phyloP scores from a whole-genome alignment of 441 rosid species.

The Populus trichocarpa region DNA sequence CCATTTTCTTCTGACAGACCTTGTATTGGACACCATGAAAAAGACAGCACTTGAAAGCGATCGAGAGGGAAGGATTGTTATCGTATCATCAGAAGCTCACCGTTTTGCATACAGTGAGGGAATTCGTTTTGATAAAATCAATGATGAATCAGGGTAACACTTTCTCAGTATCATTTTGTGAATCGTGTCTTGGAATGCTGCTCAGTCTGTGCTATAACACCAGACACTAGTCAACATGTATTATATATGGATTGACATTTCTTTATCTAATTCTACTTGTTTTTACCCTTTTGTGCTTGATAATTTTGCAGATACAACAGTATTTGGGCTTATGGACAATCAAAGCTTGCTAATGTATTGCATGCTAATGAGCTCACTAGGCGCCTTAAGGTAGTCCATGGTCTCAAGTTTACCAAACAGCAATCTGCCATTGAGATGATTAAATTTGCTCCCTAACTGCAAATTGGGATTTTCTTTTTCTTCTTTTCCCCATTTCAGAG shows the following conservation, averaged over 20 bases:
- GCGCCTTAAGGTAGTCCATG: slow-evolving; percentile 26
- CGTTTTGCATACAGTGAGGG: slow-evolving; percentile 32
- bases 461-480: too few species aligned
- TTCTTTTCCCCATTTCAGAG: neutral
- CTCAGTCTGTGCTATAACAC: neutral
- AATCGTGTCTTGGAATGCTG: neutral
- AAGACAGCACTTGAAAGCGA: slow-evolving; percentile 24
- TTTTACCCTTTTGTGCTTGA: neutral
- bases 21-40: slow-evolving; percentile 40
- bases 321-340: slow-evolving; percentile 34
- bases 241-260: neutral
- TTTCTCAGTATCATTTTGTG: neutral
- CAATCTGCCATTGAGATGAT: neutral
- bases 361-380: slow-evolving; percentile 29
- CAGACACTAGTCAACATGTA: neutral
- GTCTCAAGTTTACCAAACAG: neutral
- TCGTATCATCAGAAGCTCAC: slow-evolving; percentile 34
- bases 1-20: slow-evolving; percentile 43
- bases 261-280: neutral
- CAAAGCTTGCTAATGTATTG: slow-evolving; percentile 29
- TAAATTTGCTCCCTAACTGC: neutral
- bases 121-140: slow-evolving; percentile 31
- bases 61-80: slow-evolving; percentile 41
- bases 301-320: slow-evolving; percentile 27
- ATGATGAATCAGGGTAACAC: slow-evolving; percentile 29